A percentile compares a stretch with the other conserved stretches of the same genome.
These are phyloP conservation scores for Ophiostoma ulmi DNA, from an alignment of 2,329 filamentous ascomycete species.

Conservation along the genomic window DNA sequence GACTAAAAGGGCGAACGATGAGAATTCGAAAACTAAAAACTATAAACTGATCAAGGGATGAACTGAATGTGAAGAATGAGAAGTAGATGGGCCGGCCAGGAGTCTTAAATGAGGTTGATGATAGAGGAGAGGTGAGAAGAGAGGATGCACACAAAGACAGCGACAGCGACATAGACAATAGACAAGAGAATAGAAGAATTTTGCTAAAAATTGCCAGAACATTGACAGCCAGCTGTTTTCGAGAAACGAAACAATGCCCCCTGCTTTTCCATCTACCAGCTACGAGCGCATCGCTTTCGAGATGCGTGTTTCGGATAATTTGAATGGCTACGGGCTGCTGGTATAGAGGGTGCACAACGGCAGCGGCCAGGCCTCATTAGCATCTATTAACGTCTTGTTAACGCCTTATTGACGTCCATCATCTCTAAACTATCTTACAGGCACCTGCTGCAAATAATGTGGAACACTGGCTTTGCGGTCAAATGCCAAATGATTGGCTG, in stretches of 20 bases:
- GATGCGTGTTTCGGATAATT: conserved; percentile 27
- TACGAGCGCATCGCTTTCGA: conserved; percentile 32
- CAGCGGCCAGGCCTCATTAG: neutral
- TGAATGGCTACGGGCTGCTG: conserved; percentile 29
- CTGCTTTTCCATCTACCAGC: conserved; percentile 6
- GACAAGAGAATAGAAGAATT: neutral
- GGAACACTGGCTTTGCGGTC: neutral
- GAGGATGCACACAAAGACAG: neutral
- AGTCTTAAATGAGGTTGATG: conserved; percentile 13
- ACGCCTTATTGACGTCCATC: neutral
- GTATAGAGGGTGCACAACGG: neutral
- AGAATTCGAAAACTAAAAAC: neutral
- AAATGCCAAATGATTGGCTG: conserved; percentile 24
- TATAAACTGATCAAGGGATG: conserved; percentile 12
- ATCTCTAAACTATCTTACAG: neutral
- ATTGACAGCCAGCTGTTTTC: neutral
- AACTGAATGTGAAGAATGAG: neutral
- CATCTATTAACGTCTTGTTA: neutral
- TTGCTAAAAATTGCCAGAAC: neutral
- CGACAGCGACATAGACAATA: neutral
- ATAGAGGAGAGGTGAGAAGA: neutral
- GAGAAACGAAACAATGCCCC: conserved; percentile 16
- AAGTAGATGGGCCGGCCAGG: conserved; percentile 2
- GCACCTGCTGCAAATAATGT: neutral
- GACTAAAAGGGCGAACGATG: neutral